Percentiles rank a stretch among this genome's conserved stretches.
Conservation (phyloP, 495 filamentous ascomycete genomes). For the Chaetomium cochliodes region DNA sequence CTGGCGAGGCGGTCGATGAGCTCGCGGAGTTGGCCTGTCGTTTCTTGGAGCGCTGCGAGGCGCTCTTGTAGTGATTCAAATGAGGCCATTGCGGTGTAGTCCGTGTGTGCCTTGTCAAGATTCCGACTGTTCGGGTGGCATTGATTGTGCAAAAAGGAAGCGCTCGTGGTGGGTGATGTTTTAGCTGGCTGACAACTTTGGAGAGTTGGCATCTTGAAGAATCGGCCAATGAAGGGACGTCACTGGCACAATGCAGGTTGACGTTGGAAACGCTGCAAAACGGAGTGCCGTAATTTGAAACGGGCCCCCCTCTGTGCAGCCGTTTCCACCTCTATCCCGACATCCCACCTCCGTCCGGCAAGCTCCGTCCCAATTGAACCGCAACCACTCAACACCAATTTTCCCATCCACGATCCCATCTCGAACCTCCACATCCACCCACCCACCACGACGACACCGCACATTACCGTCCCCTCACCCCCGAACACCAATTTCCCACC, state of each 20-base stretch:
- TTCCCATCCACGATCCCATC: slow-evolving; percentile 1
- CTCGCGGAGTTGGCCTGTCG: slow-evolving; percentile 65
- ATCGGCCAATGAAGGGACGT: slow-evolving; percentile 6
- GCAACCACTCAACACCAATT: slow-evolving; percentile 20
- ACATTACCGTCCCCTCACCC: neutral
- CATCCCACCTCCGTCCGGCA: slow-evolving; percentile 16
- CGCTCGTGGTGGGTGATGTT: neutral
- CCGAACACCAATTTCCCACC: neutral
- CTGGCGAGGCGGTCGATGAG: slow-evolving; percentile 72
- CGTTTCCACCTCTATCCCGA: neutral
- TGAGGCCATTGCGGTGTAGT: slow-evolving; percentile 38
- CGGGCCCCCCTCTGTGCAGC: neutral
- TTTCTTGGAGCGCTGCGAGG: slow-evolving; percentile 64
- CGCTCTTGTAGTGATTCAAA: slow-evolving; percentile 62
- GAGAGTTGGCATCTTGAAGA: slow-evolving; percentile 20
- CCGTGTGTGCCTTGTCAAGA: slow-evolving; percentile 21
- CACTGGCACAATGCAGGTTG: neutral
- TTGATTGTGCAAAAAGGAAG: neutral
- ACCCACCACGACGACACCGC: neutral
- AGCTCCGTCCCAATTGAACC: slow-evolving; percentile 13
- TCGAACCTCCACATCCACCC: neutral
- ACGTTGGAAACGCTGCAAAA: neutral
- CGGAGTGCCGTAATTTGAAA: neutral
- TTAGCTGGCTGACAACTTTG: neutral
- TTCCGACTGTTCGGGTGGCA: neutral